Base-by-base conservation (phyloP, 192 early-diverging fungal genomes). In the Coemansia sp. region DNA sequence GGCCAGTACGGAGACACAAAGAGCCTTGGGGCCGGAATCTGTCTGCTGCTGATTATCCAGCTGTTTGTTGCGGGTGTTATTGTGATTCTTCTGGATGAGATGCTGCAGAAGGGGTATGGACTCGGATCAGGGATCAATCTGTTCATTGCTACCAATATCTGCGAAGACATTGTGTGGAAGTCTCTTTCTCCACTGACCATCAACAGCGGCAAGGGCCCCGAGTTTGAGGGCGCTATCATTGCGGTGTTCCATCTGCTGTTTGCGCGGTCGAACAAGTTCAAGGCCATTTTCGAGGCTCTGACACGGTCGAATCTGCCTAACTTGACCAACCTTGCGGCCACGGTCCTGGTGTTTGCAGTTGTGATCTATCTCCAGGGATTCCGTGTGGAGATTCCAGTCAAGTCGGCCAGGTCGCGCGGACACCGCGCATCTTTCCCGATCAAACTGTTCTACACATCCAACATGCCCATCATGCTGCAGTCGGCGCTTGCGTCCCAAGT, bases 391-490 rank as follows among this genome's bases (percentile, higher is more conserved):
- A 93, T 99, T 63, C 97, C 98, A 41, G 92, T 99, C 80, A 98
- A 97, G 82, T 98, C 96, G 26, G 93, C 91, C 66, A 85, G 90
- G 49, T 88, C 92, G 84, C 95, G 97, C 83, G 98, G 98, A 51
- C 98, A 99, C 82, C 93, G 94, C 72, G 96, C 97, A 32, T 88
- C 95, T 65, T 99, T 96, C 87, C 98, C 98, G 60, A 89, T 99
- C 90, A 99, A 99, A 89, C 86, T 99, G 49, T 98, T 99, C 85
- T 99, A 99, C 88, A 99, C 98, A 41, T 98, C 96, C 71, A 99
- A 98, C 87, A 99, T 99, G 98, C 95, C 98, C 57, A 98, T 99
- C 76, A 98, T 99, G 98, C 90, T 98, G 64, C 96, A 98, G 84
- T 98, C 96, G 39, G 95, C 98, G 46, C 85, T 99, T 66, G 91